These are phyloP conservation scores for Poa pratensis DNA, from an alignment of 176 grass and related monocot species.

Conservation along the genomic window DNA sequence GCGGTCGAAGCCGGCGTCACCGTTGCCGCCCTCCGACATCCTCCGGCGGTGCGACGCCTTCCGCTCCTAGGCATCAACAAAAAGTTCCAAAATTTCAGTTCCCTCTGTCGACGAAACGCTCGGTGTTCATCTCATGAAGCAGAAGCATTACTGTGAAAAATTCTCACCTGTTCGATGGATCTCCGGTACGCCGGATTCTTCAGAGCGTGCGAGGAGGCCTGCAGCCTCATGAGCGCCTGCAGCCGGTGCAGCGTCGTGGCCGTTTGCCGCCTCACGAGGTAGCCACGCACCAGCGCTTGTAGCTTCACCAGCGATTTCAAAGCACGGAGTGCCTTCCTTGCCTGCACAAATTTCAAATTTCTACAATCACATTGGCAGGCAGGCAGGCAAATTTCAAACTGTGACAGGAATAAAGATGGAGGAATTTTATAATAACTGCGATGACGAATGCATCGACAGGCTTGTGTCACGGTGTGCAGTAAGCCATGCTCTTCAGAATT, in stretches of 20 bases:
- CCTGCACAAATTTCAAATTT: slow-evolving; percentile 61
- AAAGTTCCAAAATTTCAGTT: background rate
- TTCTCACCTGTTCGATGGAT: slow-evolving; percentile 51
- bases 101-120: background rate
- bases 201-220: slow-evolving; percentile 37
- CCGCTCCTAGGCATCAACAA: slow-evolving; percentile 48
- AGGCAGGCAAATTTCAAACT: background rate
- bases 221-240: slow-evolving; percentile 76
- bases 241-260: slow-evolving; percentile 67
- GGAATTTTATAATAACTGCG: background rate
- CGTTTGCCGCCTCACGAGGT: slow-evolving; percentile 79
- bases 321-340: slow-evolving; percentile 83
- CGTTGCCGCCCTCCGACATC: slow-evolving; percentile 54
- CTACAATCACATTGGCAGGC: background rate
- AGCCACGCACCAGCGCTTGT: slow-evolving; percentile 84
- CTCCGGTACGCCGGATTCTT: slow-evolving; percentile 35
- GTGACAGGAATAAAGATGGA: too few species aligned
- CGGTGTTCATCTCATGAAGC: background rate
- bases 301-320: slow-evolving; percentile 87
- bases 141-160: background rate
- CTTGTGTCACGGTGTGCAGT: slow-evolving; percentile 41
- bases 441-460: slow-evolving; percentile 37
- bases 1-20: slow-evolving; percentile 45
- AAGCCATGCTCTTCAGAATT: background rate
- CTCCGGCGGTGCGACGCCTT: slow-evolving; percentile 46